A percentile compares a stretch with the other conserved stretches of the same genome.
Conservation (phyloP, 192 early-diverging fungal genomes). For the Spizellomyces punctatus region DNA sequence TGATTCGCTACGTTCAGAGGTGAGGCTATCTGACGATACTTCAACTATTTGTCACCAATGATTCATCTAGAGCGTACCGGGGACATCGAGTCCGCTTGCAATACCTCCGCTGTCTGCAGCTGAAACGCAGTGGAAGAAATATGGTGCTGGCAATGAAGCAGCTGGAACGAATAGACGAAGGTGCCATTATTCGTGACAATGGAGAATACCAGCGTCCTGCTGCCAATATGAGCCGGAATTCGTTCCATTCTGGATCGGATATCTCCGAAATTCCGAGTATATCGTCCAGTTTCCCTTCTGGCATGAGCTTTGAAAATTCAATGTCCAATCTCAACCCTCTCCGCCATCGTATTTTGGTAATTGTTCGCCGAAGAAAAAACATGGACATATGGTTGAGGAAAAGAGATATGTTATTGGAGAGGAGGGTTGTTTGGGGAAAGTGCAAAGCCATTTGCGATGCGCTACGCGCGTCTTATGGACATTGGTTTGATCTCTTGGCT, state of each 20-base stretch:
- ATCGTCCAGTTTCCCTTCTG: not conserved
- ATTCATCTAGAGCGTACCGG: conserved; percentile 4
- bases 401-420: not conserved
- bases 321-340: conserved; percentile 13
- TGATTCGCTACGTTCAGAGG: not conserved
- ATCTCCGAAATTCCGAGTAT: not conserved
- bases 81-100: conserved; percentile 4
- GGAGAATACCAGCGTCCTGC: conserved; percentile 2
- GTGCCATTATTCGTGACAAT: conserved; percentile 2
- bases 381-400: not conserved
- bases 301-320: not conserved
- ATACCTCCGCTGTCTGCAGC: conserved; percentile 8
- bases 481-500: not conserved
- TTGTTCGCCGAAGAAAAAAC: not conserved
- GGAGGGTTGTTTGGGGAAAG: not conserved
- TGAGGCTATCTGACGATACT: not conserved
- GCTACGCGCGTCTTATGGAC: not conserved
- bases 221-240: not conserved
- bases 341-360: conserved; percentile 9
- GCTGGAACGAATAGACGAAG: conserved; percentile 28
- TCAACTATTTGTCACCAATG: not conserved
- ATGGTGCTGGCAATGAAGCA: conserved; percentile 10
- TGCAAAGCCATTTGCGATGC: not conserved
- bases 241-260: not conserved
- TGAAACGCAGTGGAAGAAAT: conserved; percentile 11